Percentiles rank a stretch among this genome's conserved stretches.
These are phyloP conservation scores for Mentha longifolia DNA, from an alignment of 257 asterid species.

Conservation along the genomic window DNA sequence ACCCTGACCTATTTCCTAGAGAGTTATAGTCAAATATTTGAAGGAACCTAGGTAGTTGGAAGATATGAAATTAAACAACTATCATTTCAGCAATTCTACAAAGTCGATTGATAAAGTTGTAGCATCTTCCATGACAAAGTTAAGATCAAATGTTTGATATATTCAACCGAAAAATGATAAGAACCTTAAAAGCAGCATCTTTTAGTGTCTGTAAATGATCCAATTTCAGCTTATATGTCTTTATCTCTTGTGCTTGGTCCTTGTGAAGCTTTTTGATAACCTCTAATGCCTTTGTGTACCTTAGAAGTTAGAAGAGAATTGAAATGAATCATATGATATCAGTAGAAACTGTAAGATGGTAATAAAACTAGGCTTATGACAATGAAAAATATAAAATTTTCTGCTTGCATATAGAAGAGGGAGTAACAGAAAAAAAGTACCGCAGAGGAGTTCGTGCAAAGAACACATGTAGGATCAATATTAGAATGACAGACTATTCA, in stretches of 20 bases:
- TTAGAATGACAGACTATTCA: too few relatives aligned
- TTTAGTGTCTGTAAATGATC: slow-evolving; percentile 90
- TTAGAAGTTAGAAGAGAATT: slow-evolving; percentile 43
- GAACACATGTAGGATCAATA: background rate
- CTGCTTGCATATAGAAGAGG: background rate
- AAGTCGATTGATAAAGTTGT: slow-evolving; percentile 9
- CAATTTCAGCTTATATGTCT: slow-evolving; percentile 82
- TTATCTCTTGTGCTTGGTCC: slow-evolving; percentile 95
- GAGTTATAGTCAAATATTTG: background rate
- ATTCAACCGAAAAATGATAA: slow-evolving; percentile 22
- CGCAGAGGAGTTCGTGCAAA: background rate
- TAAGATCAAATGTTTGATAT: slow-evolving; percentile 17
- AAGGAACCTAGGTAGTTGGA: background rate
- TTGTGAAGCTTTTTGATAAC: slow-evolving; percentile 97
- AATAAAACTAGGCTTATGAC: slow-evolving; percentile 7
- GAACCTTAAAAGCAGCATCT: slow-evolving; percentile 95
- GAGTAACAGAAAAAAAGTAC: background rate
- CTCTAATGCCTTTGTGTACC: slow-evolving; percentile 98
- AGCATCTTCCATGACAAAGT: slow-evolving; percentile 7
- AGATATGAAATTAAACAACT: slow-evolving; percentile 8
- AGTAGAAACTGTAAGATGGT: slow-evolving; percentile 23
- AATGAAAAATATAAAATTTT: slow-evolving; percentile 5
- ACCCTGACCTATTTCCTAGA: background rate
- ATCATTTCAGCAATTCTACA: slow-evolving; percentile 8
- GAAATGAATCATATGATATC: slow-evolving; percentile 21